phyloP scores from a whole-genome alignment of 1,139 yeast species.

The Arxiozyma slooffiae region DNA sequence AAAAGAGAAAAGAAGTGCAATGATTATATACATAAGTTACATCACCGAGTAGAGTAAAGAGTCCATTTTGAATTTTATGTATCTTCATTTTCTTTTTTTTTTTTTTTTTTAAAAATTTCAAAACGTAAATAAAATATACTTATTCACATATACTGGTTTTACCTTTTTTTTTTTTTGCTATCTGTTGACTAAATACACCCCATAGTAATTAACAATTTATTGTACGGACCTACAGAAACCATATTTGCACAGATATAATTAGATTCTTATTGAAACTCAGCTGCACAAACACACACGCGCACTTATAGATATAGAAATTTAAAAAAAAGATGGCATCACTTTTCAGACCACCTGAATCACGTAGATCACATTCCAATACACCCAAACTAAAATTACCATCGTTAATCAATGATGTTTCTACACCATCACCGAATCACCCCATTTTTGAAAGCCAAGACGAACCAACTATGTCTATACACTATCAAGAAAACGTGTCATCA shows the following conservation, averaged over 20 bases:
- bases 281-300: neutral
- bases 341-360: slow-evolving; percentile 28
- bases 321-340: slow-evolving; percentile 24
- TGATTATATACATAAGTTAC: neutral
- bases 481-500: neutral
- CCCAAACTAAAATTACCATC: slow-evolving; percentile 27
- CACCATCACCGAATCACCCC: slow-evolving; percentile 1
- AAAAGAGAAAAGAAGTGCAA: neutral
- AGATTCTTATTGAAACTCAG: neutral
- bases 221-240: neutral
- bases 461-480: neutral
- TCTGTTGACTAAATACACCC: neutral
- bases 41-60: neutral
- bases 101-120: no score
- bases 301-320: no score
- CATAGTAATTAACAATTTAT: neutral
- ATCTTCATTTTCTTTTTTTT: neutral
- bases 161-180: no score
- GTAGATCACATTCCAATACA: slow-evolving; percentile 21
- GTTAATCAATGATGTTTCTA: slow-evolving; percentile 11
- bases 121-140: neutral
- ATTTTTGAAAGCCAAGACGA: neutral
- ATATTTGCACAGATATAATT: no score
- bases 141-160: no score
- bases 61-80: neutral